phyloP scores from a whole-genome alignment of 148 eudicot genomes.

The Bassia scoparia region DNA sequence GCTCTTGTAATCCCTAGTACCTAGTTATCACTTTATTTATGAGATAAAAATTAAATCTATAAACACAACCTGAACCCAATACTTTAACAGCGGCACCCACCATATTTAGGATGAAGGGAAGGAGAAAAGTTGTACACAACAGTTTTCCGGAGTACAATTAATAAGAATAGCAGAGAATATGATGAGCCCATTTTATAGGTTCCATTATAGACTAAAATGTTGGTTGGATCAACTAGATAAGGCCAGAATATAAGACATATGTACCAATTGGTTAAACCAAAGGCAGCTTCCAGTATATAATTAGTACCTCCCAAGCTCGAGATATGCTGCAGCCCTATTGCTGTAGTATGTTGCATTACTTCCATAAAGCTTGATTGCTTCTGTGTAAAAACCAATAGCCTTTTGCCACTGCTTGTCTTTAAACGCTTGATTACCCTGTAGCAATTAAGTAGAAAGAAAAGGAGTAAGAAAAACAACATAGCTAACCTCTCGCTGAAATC shows the following conservation, averaged over 20 bases:
- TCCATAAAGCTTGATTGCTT: constrained; percentile 77
- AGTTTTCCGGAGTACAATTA: not conserved
- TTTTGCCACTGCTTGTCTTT: constrained; percentile 80
- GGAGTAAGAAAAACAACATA: not conserved
- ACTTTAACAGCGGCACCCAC: not conserved
- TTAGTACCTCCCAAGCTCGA: constrained; percentile 66
- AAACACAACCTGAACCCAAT: not conserved
- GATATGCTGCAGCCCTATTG: constrained; percentile 81
- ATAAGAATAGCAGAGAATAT: not conserved
- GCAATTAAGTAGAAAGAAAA: not conserved
- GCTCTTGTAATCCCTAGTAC: not conserved
- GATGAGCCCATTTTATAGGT: not conserved
- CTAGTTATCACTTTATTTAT: not conserved
- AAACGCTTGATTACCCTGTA: constrained; percentile 86
- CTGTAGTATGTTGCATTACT: constrained; percentile 77
- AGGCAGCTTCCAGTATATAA: not conserved
- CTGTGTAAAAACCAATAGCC: constrained; percentile 70
- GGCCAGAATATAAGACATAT: not conserved
- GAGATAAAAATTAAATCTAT: not conserved
- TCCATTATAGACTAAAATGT: not conserved
- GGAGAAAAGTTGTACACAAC: not conserved
- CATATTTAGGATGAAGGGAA: not conserved
- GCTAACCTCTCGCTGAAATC: not conserved
- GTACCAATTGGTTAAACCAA: not conserved
- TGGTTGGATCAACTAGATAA: not conserved